Evolutionary conservation across 495 filamentous ascomycete species (phyloP), one percentile per base, ranked within the genome.

Genomic region (Penicillium longicatenatum): DNA sequence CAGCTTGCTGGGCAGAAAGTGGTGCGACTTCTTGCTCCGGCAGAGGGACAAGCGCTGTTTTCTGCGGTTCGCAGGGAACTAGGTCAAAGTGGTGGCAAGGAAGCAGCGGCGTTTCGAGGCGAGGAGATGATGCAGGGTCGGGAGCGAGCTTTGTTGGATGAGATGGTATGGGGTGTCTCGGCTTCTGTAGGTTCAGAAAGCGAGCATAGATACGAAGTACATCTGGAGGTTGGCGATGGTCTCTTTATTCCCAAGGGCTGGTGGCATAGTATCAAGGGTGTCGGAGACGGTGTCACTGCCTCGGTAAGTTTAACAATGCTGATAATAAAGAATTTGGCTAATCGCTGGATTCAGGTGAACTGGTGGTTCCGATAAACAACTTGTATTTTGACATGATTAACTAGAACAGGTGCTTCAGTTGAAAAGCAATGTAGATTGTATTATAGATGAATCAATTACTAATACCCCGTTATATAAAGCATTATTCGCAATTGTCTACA

Each of bases 241-340:
- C 56, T 98, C 43, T 97, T 93, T 68, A 93, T 98, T 54, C 94
- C 93, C 0, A 85, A 83, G 57, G 91, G 91, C 12, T 98, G 92
- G 92, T 98, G 94, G 94, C 94, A 98, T 81, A 92, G 89, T 67
- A 85, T 98, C 50, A 88, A 84, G 64, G 91, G 93, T 20, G 63
- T 84, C 50, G 89, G 87, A 14, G 61, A 77, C 20, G 82, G 84
- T 14, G 80, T 88, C 31, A 89, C 79, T 46, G 87, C 74, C 49
- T 90, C 88, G 59, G 88, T 89, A 68, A 76, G 83, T 77, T 12
- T 31, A 20, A 41, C 42, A 42, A 26, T 3, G 3, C 9, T 26
- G 4, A 26, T 10, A 11, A 17, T 12, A 6, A 19, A 33, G 11
- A 35, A 30, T 19, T 4, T 30, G 21, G 37, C 57, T 59, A 44